A percentile compares a stretch with the other conserved stretches of the same genome.
Evolutionary conservation across 2,329 filamentous ascomycete species (phyloP).

Genomic region (Diaporthe velutina): DNA sequence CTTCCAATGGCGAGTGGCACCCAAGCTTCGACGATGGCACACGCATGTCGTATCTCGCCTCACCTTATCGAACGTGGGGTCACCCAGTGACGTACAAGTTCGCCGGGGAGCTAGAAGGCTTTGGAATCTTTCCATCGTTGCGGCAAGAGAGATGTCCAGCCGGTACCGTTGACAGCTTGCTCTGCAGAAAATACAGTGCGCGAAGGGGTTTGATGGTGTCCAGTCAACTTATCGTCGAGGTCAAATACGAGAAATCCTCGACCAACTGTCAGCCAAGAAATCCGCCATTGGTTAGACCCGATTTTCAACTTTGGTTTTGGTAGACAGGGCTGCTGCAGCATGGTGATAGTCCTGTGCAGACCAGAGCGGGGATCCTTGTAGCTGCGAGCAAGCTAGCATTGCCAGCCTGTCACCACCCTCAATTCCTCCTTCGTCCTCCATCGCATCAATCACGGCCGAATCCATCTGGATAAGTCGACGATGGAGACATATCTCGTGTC

Average conservation of each 20-base stretch:
- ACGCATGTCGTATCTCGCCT: slow-evolving; percentile 23
- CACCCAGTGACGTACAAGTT: slow-evolving; percentile 1
- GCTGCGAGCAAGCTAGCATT: background rate
- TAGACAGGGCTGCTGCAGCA: slow-evolving; percentile 29
- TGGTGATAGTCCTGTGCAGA: slow-evolving; percentile 6
- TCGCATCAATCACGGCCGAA: background rate
- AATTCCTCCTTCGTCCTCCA: background rate
- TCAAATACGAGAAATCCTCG: slow-evolving; percentile 37
- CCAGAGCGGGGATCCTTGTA: slow-evolving; percentile 34
- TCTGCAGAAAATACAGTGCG: slow-evolving; percentile 5
- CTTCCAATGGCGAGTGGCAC: slow-evolving; percentile 4
- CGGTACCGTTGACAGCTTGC: slow-evolving; percentile 23
- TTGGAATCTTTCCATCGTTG: slow-evolving; percentile 14
- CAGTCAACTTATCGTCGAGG: slow-evolving; percentile 32
- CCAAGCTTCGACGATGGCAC: slow-evolving; percentile 6
- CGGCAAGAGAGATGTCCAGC: background rate
- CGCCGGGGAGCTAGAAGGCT: background rate
- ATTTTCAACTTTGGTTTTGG: slow-evolving; percentile 30
- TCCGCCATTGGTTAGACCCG: slow-evolving; percentile 35
- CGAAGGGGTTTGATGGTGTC: slow-evolving; percentile 29
- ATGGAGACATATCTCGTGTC: background rate
- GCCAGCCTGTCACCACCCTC: slow-evolving; percentile 12
- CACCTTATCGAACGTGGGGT: slow-evolving; percentile 15
- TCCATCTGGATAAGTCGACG: background rate
- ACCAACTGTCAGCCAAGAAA: slow-evolving; percentile 31